Base-by-base conservation (phyloP, 1,139 yeast species). In the Tardiomyces blankii region DNA sequence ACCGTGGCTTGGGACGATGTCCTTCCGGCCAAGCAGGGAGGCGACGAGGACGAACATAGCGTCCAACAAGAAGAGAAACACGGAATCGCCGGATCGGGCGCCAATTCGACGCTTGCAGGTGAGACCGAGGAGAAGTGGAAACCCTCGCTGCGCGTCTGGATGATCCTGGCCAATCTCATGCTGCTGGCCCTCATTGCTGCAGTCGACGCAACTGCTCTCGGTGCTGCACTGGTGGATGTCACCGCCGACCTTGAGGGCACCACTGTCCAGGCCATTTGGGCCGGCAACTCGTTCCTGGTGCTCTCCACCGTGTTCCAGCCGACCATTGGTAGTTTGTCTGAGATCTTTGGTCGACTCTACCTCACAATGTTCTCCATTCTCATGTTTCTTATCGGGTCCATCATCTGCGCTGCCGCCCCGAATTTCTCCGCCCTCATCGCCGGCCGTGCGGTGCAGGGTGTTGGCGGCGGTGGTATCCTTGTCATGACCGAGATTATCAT, bases 401-500 rank as follows among this genome's bases (percentile, higher is more conserved):
- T 82, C 44, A 63, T 82, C 3, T 69, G 78, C 33, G 89, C 80
- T 0, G 59, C 80, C 4, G 68, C 88, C 0, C 67, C 60, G 18
- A 69, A 70, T 38, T 79, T 81, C 79, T 67, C 71, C 52, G 73
- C 75, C 70, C 63, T 82, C 45, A 79, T 83, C 49, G 86, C 78
- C 1, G 89, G 87, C 1, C 69, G 91, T 54, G 80, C 79, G 6
- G 65, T 83, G 33, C 80, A 81, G 45, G 93, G 93, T 46, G 57
- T 78, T 42, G 93, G 91, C 14, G 89, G 82, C 8, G 83, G 86
- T 38, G 85, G 85, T 9, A 72, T 81, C 40, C 78, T 77, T 52
- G 70, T 80, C 1, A 66, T 81, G 67, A 77, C 74, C 11, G 69
- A 74, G 48, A 75, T 81, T 35, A 75, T 82, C 43, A 65, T 77